Base-by-base conservation (phyloP, 2,329 filamentous ascomycete species). In the Xylaria sp. region DNA sequence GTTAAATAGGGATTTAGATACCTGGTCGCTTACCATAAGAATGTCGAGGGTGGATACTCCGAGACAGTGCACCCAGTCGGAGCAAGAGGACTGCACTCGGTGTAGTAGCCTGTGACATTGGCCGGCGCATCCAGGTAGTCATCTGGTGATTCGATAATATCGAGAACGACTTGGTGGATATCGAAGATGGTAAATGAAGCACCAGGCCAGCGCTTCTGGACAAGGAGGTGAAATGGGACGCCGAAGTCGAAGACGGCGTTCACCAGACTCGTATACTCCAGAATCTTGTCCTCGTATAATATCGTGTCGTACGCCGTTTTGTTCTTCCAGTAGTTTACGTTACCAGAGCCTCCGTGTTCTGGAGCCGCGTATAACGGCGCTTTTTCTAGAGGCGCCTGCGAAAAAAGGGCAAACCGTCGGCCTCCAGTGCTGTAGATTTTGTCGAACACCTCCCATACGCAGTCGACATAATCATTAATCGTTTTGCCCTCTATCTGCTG, bases 391-490 rank as follows among this genome's bases (percentile, higher is more conserved):
- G 91, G 90, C 0, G 83, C 85, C 14, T 84, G 76, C 72, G 92
- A 92, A 77, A 92, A 81, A 15, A 94, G 78, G 2, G 93, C 87
- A 66, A 94, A 92, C 62, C 87, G 87, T 12, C 90, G 82, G 0
- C 81, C 91, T 4, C 91, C 91, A 42, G 84, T 81, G 33, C 79
- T 75, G 76, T 94, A 91, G 0, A 94, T 77, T 4, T 73, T 73
- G 66, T 89, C 85, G 51, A 92, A 83, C 1, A 84, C 80, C 6
- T 79, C 72, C 78, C 88, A 92, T 1, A 92, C 79, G 72, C 91
- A 94, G 65, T 89, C 84, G 2, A 87, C 81, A 71, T 89, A 92
- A 71, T 88, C 83, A 1, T 82, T 78, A 17, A 72, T 60, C 5
- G 93, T 81, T 1, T 84, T 88, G 23, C 86, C 87, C 0, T 78